A percentile compares a stretch with the other conserved stretches of the same genome.
Conservation (phyloP, 140 eudicot species). For the Oenanthe javanica region DNA sequence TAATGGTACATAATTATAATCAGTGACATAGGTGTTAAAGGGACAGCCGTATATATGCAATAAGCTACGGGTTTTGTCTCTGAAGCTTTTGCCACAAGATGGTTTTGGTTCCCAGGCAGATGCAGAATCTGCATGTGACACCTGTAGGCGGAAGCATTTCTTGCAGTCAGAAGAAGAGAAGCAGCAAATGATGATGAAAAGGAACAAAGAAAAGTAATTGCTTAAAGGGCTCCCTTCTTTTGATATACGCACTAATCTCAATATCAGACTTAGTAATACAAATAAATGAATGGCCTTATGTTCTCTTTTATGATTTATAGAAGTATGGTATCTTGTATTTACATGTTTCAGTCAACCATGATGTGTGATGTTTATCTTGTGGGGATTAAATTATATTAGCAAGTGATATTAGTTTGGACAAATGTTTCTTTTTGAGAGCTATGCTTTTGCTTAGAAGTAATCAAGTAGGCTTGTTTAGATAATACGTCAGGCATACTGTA, state of each 20-base stretch:
- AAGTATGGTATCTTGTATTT: no score
- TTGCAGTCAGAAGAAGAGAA: neutral
- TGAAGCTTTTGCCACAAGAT: no score
- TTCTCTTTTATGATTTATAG: no score
- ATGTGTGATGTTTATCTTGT: no score
- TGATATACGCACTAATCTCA: neutral
- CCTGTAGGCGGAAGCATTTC: constrained; percentile 26
- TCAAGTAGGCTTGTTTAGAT: no score
- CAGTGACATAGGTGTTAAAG: neutral
- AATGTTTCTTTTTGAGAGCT: no score
- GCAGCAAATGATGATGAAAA: neutral
- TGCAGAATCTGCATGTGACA: constrained; percentile 15
- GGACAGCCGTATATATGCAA: neutral
- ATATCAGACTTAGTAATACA: neutral
- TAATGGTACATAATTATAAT: no score
- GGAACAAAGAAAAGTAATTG: neutral
- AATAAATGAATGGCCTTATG: neutral
- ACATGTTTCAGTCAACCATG: neutral
- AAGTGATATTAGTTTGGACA: no score
- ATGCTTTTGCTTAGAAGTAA: no score
- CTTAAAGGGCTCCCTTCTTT: neutral
- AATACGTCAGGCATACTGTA: no score
- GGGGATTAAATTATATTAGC: no score
- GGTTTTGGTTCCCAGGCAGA: neutral
- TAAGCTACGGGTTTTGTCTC: neutral